Base-by-base conservation (phyloP, 495 filamentous ascomycete genomes). In the Penicillium dipodomyicola region DNA sequence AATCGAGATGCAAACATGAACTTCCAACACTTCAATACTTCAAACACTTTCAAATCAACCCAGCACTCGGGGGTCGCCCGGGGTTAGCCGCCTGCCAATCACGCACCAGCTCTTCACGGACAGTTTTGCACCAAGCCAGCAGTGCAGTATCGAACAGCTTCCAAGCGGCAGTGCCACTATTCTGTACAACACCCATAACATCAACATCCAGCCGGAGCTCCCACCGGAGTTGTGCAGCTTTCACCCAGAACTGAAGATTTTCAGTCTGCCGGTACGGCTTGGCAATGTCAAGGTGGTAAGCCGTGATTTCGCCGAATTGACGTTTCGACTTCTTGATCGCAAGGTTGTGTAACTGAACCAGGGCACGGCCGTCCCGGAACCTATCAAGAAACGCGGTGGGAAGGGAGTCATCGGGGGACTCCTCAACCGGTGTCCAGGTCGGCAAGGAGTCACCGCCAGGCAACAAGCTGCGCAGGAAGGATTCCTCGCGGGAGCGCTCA, bases 201-300 rank as follows among this genome's bases (percentile, higher is more conserved):
- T 96, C 90, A 52, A 96, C 80, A 63, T 90, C 85, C 52, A 97
- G 78, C 57, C 89, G 83, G 19, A 90, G 82, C 73, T 97, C 95
- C 90, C 92, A 98, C 23, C 94, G 83, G 49, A 97, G 80, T 73
- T 97, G 90, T 6, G 92, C 90, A 19, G 95, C 95, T 73, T 98
- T 98, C 68, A 90, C 80, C 93, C 94, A 98, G 77, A 85, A 98
- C 11, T 90, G 82, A 35, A 98, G 80, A 65, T 98, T 98, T 50
- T 98, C 95, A 0, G 92, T 91, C 52, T 85, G 84, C 51, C 94
- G 88, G 67, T 98, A 98, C 0, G 95, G 95, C 72, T 97, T 97
- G 35, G 83, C 86, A 9, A 92, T 91, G 67, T 98, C 91, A 12
- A 86, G 84, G 65, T 98, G 94, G 68, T 87, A 96, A 1, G 77